phyloP scores from a whole-genome alignment of 805 yeast species.

The Ogataea pilisensis region DNA sequence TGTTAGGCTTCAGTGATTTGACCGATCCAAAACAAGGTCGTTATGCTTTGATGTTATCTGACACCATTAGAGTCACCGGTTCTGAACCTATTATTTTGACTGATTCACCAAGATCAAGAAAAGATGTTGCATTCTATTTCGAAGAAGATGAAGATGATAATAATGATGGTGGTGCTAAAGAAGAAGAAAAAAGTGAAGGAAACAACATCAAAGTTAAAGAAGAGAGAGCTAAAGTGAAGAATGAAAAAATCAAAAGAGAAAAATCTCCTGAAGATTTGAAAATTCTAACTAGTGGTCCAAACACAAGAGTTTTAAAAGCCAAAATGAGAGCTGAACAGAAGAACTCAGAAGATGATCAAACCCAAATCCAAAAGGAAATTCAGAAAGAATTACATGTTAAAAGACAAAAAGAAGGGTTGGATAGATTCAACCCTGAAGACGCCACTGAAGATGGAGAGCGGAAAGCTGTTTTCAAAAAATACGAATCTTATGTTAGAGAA shows the following conservation, averaged over 20 bases:
- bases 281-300: conserved; percentile 31
- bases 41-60: conserved; percentile 74
- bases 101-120: conserved; percentile 62
- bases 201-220: conserved; percentile 20
- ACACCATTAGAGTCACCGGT: conserved; percentile 69
- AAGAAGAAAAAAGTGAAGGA: conserved; percentile 37
- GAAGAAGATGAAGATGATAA: conserved; percentile 67
- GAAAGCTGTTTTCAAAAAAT: conserved; percentile 78
- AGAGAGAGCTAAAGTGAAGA: conserved; percentile 7
- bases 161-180: too few relatives aligned
- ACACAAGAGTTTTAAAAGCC: conserved; percentile 69
- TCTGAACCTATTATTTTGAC: conserved; percentile 65
- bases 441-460: conserved; percentile 58
- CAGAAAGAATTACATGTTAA: conserved; percentile 81
- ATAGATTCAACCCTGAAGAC: conserved; percentile 76
- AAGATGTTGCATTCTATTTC: conserved; percentile 80
- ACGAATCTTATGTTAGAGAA: conserved; percentile 92
- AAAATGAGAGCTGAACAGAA: conserved; percentile 75
- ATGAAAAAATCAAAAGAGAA: conserved; percentile 18
- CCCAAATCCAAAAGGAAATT: conserved; percentile 73
- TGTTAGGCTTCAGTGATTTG: conserved; percentile 72
- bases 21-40: conserved; percentile 46
- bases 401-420: conserved; percentile 81
- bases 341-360: conserved; percentile 71
- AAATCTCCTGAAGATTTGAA: conserved; percentile 10